phyloP scores from a whole-genome alignment of 805 yeast genomes.

The Wickerhamomyces xylosicus region DNA sequence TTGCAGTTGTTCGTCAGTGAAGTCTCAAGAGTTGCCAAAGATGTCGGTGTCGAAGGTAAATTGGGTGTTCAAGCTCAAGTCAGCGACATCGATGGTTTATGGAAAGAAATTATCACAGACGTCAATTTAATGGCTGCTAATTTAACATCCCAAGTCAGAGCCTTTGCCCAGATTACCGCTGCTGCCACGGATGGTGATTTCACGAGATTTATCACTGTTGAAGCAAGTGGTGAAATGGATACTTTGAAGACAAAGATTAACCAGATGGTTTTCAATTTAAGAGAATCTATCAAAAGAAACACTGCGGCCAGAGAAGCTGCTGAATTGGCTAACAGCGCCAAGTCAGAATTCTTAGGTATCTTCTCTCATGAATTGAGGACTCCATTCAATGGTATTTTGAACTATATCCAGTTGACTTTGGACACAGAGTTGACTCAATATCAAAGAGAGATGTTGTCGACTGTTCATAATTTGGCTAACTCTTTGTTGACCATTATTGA shows the following conservation, averaged over 20 bases:
- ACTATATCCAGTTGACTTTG: constrained; percentile 83
- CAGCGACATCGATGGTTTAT: constrained; percentile 79
- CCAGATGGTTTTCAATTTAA: constrained; percentile 77
- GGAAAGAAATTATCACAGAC: constrained; percentile 88
- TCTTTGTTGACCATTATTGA: constrained; percentile 80
- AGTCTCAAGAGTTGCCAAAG: constrained; percentile 83
- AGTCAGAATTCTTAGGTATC: constrained; percentile 83
- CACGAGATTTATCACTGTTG: constrained; percentile 82
- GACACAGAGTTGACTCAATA: constrained; percentile 87
- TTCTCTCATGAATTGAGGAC: constrained; percentile 85
- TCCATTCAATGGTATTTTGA: constrained; percentile 88
- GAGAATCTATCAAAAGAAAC: constrained; percentile 85
- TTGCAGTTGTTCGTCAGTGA: constrained; percentile 81
- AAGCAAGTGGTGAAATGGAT: constrained; percentile 86
- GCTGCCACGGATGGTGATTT: constrained; percentile 93
- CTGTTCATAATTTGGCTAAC: constrained; percentile 81
- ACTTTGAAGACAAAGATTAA: constrained; percentile 41
- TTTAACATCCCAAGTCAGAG: constrained; percentile 84
- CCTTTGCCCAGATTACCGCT: constrained; percentile 87
- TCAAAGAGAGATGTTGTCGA: constrained; percentile 84
- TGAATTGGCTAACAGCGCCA: constrained; percentile 79
- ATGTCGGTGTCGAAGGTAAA: constrained; percentile 90
- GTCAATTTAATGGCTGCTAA: constrained; percentile 94
- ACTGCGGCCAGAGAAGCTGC: constrained; percentile 95
- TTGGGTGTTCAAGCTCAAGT: constrained; percentile 90